Conservation (phyloP, 2,329 filamentous ascomycete genomes). For the Hypomyces perniciosus region DNA sequence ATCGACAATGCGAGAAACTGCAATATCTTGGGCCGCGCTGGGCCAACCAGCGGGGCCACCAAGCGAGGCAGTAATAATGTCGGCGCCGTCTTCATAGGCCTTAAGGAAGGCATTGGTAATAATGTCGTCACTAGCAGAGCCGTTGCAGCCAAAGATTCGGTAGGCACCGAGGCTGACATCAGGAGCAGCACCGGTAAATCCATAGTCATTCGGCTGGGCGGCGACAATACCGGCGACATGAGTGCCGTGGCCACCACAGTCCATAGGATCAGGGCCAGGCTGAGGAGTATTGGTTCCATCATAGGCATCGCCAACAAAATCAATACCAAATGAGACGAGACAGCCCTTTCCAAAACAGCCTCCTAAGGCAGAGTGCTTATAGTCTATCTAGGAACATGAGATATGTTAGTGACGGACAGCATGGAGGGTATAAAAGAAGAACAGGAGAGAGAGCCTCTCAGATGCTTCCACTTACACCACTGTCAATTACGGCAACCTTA, state of each 20-base stretch:
- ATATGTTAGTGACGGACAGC: too few species aligned
- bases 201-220: conserved; percentile 29
- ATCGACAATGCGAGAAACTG: conserved; percentile 35
- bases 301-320: conserved; percentile 35
- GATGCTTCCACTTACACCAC: conserved; percentile 28
- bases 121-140: conserved; percentile 28
- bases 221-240: conserved; percentile 41
- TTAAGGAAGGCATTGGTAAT: conserved; percentile 32
- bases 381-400: conserved; percentile 23
- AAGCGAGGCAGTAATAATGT: conserved; percentile 32
- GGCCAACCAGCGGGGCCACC: conserved; percentile 25
- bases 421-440: too few species aligned
- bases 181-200: conserved; percentile 34
- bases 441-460: too few species aligned
- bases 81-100: conserved; percentile 34
- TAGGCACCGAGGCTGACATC: conserved; percentile 34
- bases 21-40: conserved; percentile 26
- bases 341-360: conserved; percentile 41
- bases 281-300: conserved; percentile 24
- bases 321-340: conserved; percentile 37
- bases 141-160: conserved; percentile 30
- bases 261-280: conserved; percentile 33
- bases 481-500: conserved; percentile 49
- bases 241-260: conserved; percentile 37
- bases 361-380: conserved; percentile 40